These are phyloP conservation scores for Penicillium coffeae DNA, from an alignment of 495 filamentous ascomycete genomes.

Conservation along the genomic window DNA sequence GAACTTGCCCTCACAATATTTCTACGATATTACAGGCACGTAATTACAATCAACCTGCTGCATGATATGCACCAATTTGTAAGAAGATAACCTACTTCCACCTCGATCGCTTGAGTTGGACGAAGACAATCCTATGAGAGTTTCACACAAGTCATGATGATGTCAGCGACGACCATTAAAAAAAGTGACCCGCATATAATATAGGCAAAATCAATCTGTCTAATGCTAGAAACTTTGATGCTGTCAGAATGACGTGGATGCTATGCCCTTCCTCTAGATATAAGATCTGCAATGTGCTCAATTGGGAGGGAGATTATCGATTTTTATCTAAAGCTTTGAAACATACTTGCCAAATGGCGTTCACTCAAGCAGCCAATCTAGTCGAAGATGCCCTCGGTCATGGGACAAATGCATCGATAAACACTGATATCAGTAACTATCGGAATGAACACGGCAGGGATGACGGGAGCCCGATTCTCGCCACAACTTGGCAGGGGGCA, in stretches of 20 bases:
- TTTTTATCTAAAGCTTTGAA: too few relatives aligned
- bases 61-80: too few relatives aligned
- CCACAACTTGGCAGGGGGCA: slow-evolving; percentile 37
- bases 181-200: not conserved
- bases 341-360: slow-evolving; percentile 53
- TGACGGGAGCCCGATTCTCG: slow-evolving; percentile 15
- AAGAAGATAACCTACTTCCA: too few relatives aligned
- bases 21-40: too few relatives aligned
- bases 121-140: too few relatives aligned
- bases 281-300: not conserved
- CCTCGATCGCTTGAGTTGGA: too few relatives aligned
- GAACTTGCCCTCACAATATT: too few relatives aligned
- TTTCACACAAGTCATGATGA: not conserved
- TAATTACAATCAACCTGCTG: too few relatives aligned
- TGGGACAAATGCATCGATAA: slow-evolving; percentile 30
- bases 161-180: not conserved
- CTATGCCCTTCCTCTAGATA: too few relatives aligned
- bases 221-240: too few relatives aligned
- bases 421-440: slow-evolving; percentile 28
- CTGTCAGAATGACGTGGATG: too few relatives aligned
- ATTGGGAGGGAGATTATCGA: not conserved
- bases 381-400: slow-evolving; percentile 67
- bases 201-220: not conserved
- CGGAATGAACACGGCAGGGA: slow-evolving; percentile 24
- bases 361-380: slow-evolving; percentile 59